Base-by-base conservation (phyloP, 1,284 basidiomycete genomes). In the Marasmius tenuissimus region DNA sequence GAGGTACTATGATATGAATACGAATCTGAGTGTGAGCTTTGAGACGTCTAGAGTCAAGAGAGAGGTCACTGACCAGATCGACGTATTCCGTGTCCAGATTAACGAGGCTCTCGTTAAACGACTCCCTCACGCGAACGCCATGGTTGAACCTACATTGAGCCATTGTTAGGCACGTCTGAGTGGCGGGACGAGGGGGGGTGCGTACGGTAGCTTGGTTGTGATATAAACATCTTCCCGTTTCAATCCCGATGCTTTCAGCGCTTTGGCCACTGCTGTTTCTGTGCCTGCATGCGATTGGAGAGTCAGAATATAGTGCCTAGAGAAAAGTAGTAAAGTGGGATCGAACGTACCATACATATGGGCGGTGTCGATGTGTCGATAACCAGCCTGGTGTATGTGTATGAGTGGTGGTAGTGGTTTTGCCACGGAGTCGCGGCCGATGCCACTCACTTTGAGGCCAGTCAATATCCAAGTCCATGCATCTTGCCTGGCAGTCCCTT, bases 81-180 rank as follows among this genome's bases (percentile, higher is more conserved):
- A 89, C 78, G 71, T 90, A 89, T 35, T 80, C 83, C 18, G 82
- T 58, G 37, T 79, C 81, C 34, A 92, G 79, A 63, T 81, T 80
- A 49, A 80, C 72, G 33, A 91, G 74, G 33, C 83, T 85, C 58
- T 80, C 73, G 60, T 85, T 79, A 64, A 89, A 75, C 10, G 79
- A 81, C 68, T 85, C 75, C 60, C 75, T 71, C 14, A 84, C 81
- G 62, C 73, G 68, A 64, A 78, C 74, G 65, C 81, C 79, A 65
- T 73, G 69, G 57, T 71, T 64, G 66, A 69, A 71, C 22, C 75
- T 77, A 40, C 57, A 27, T 27, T 27, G 27, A 27, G 27, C 9
- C 12, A 47, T 45, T 48, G 14, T 42, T 10, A n/a, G 49, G 38
- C 9, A 54, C 71, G 53, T 18, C 16, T 12, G 4, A 42, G 27